A percentile compares a stretch with the other conserved stretches of the same genome.
These are phyloP conservation scores for Thalassiosira delicatula DNA, from an alignment of 352 stramenopile genomes.

Conservation along the genomic window DNA sequence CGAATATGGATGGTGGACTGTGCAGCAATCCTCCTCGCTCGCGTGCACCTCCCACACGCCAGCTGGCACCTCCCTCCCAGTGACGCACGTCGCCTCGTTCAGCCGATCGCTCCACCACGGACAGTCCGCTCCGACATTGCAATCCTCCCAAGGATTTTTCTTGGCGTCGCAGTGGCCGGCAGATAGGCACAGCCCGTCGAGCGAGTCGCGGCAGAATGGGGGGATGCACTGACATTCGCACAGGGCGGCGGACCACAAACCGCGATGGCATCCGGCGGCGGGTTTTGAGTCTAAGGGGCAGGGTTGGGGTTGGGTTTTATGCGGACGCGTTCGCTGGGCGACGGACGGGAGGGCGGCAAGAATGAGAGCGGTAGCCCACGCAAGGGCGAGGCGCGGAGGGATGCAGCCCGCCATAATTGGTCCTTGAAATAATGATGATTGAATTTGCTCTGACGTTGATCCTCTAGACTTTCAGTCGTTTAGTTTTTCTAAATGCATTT, in stretches of 20 bases:
- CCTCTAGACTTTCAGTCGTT: too few species aligned
- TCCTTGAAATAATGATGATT: too few species aligned
- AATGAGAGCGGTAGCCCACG: too few species aligned
- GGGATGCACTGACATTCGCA: constrained; percentile 38
- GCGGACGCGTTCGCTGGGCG: too few species aligned
- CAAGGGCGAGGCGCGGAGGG: too few species aligned
- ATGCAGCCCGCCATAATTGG: too few species aligned
- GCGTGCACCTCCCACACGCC: constrained; percentile 18
- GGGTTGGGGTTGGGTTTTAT: too few species aligned
- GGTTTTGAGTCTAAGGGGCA: too few species aligned
- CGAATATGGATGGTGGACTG: constrained; percentile 21
- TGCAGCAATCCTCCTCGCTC: constrained; percentile 15
- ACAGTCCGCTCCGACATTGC: constrained; percentile 27
- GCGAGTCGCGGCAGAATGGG: constrained; percentile 30
- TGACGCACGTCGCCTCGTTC: constrained; percentile 26
- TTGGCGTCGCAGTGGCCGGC: constrained; percentile 5
- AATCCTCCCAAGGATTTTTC: constrained; percentile 27
- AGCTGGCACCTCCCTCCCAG: constrained; percentile 4
- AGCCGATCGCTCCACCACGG: constrained; percentile 35
- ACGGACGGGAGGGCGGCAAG: too few species aligned
- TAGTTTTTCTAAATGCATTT: too few species aligned
- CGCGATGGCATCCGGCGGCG: constrained; percentile 4
- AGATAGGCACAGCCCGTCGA: constrained; percentile 23
- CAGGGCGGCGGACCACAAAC: not conserved
- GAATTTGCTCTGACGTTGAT: too few species aligned